A percentile compares a stretch with the other conserved stretches of the same genome.
These are phyloP conservation scores for Candida tunisiensis DNA, from an alignment of 1,139 yeast species.

Conservation along the genomic window DNA sequence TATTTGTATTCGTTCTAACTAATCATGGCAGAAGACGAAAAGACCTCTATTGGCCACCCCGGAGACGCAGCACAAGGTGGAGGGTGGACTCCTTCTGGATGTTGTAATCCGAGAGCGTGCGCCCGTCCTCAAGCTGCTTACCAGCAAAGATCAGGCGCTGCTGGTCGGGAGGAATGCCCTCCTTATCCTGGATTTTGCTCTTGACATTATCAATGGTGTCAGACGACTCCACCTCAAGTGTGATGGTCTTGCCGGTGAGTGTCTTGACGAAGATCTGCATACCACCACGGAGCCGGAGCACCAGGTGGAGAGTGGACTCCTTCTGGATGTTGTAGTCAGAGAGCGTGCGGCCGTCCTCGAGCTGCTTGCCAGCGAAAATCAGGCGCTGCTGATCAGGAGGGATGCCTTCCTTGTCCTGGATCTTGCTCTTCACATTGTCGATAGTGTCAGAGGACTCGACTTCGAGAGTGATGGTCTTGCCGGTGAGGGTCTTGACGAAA, in stretches of 20 bases:
- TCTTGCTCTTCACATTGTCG: constrained; percentile 79
- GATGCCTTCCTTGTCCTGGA: constrained; percentile 81
- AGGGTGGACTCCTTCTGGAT: constrained; percentile 77
- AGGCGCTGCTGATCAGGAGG: constrained; percentile 85
- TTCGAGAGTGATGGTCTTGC: constrained; percentile 79
- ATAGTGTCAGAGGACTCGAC: constrained; percentile 86
- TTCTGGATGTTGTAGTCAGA: constrained; percentile 77
- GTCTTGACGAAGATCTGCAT: constrained; percentile 73
- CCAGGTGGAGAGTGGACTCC: constrained; percentile 77
- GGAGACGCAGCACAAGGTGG: constrained; percentile 67
- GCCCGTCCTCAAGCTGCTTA: constrained; percentile 76
- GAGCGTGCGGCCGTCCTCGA: constrained; percentile 76
- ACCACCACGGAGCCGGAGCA: constrained; percentile 81
- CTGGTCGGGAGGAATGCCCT: constrained; percentile 82
- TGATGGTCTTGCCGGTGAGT: constrained; percentile 75
- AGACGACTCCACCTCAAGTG: constrained; percentile 73
- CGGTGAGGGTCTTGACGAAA: constrained; percentile 72
- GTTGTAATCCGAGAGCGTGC: constrained; percentile 76
- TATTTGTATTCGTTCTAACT: too few relatives aligned
- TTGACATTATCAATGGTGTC: constrained; percentile 80
- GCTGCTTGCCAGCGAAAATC: constrained; percentile 78
- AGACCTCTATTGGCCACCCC: constrained; percentile 67
- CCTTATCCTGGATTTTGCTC: constrained; percentile 77
- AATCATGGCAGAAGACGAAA: constrained; percentile 9
- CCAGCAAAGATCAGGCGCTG: constrained; percentile 79